A percentile compares a stretch with the other conserved stretches of the same genome.
phyloP scores from a whole-genome alignment of 2,329 filamentous ascomycete genomes.

The Clonostachys rhizophaga region DNA sequence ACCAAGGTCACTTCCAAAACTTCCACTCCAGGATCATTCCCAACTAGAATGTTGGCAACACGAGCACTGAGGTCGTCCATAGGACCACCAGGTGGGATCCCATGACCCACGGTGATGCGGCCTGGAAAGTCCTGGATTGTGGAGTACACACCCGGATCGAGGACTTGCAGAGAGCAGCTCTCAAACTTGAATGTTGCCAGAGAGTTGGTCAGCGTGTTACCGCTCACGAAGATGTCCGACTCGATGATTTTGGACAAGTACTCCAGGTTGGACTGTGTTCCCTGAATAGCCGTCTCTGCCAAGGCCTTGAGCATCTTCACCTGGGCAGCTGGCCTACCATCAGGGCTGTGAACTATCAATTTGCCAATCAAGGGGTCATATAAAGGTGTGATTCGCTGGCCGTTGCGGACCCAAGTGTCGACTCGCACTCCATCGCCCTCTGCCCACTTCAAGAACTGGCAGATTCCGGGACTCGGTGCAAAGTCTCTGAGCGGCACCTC shows the following conservation, averaged over 20 bases:
- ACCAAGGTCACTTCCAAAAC: constrained; percentile 55
- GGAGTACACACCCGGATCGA: constrained; percentile 52
- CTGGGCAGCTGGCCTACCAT: constrained; percentile 28
- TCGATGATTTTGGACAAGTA: constrained; percentile 46
- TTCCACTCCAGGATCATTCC: constrained; percentile 46
- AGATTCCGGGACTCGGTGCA: constrained; percentile 50
- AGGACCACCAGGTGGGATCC: constrained; percentile 54
- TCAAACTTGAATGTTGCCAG: constrained; percentile 42
- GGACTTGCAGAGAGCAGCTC: constrained; percentile 48
- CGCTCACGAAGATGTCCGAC: constrained; percentile 35
- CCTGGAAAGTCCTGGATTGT: constrained; percentile 55
- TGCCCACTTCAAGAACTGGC: constrained; percentile 53
- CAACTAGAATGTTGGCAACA: constrained; percentile 55
- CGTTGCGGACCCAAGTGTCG: constrained; percentile 58
- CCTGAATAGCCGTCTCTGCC: constrained; percentile 34
- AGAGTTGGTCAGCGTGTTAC: constrained; percentile 53
- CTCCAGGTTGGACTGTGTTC: constrained; percentile 50
- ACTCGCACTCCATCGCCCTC: constrained; percentile 41
- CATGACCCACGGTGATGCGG: constrained; percentile 49
- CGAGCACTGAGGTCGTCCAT: constrained; percentile 57
- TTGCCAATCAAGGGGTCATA: constrained; percentile 57
- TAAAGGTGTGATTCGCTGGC: constrained; percentile 49
- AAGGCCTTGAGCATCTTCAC: constrained; percentile 36
- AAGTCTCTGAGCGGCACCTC: constrained; percentile 52
- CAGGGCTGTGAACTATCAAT: constrained; percentile 44